A percentile compares a stretch with the other conserved stretches of the same genome.
Conservation (phyloP, 768 basidiomycete genomes). For the Leccinum uliginosum region DNA sequence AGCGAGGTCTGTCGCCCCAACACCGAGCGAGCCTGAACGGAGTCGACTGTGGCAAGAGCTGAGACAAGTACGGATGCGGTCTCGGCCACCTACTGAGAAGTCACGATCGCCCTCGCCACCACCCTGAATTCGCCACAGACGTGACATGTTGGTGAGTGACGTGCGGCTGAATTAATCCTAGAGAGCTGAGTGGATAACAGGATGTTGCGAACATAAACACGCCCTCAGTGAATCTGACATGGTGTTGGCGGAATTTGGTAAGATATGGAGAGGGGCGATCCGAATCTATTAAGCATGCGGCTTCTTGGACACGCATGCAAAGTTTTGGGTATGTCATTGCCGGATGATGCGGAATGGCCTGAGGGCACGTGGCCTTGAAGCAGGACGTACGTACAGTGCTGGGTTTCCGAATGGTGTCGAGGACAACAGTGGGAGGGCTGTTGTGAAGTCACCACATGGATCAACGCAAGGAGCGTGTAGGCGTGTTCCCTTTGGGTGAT, state of each 20-base stretch:
- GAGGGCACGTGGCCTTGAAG: conserved; percentile 12
- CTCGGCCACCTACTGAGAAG: conserved; percentile 42
- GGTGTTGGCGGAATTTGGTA: conserved; percentile 7
- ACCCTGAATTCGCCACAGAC: conserved; percentile 27
- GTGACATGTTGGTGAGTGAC: conserved; percentile 7
- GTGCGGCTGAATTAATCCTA: conserved; percentile 11
- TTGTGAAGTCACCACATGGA: conserved; percentile 14
- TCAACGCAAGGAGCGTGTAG: conserved; percentile 20
- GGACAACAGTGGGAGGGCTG: not conserved
- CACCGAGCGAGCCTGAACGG: conserved; percentile 36
- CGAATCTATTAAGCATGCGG: conserved; percentile 17
- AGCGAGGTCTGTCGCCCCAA: conserved; percentile 22
- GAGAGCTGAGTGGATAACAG: conserved; percentile 7
- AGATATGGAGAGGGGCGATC: conserved; percentile 5
- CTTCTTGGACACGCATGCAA: conserved; percentile 14
- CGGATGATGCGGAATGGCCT: conserved; percentile 1
- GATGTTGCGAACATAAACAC: conserved; percentile 6
- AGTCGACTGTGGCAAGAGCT: conserved; percentile 55
- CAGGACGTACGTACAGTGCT: not conserved
- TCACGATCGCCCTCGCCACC: conserved; percentile 37
- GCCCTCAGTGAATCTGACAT: not conserved
- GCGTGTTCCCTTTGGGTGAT: conserved; percentile 15
- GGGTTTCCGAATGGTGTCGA: not conserved
- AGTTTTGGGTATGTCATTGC: conserved; percentile 4
- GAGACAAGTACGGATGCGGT: conserved; percentile 44